A percentile compares a stretch with the other conserved stretches of the same genome.
phyloP scores from a whole-genome alignment of 176 grass and related monocot genomes.

The Calamus simplicifolius region DNA sequence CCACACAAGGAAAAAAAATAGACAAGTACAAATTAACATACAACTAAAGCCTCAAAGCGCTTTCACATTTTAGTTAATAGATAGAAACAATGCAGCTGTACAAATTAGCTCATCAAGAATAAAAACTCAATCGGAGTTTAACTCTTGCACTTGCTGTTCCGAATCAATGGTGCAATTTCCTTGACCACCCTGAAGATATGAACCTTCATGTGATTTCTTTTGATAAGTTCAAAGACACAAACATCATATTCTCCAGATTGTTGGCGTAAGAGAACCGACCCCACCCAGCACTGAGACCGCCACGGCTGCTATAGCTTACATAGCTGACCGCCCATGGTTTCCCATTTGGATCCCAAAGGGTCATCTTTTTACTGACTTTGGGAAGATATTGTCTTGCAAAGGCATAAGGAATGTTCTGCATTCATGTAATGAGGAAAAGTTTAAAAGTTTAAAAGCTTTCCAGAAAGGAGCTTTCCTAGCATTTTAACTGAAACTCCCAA shows the following conservation, averaged over 20 bases:
- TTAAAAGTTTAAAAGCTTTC: no score
- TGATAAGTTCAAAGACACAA: slow-evolving; percentile 69
- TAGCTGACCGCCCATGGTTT: slow-evolving; percentile 65
- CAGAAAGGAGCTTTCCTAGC: no score
- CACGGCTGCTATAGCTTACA: slow-evolving; percentile 31
- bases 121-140: no score
- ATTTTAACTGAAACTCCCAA: no score
- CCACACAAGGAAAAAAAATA: no score
- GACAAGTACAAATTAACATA: no score
- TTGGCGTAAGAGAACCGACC: slow-evolving; percentile 53
- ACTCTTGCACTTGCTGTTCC: not conserved
- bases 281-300: slow-evolving; percentile 69
- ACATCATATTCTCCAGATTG: slow-evolving; percentile 76
- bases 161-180: slow-evolving; percentile 38
- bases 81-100: no score
- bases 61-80: no score
- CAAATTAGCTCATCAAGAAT: no score
- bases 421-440: not conserved
- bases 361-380: slow-evolving; percentile 33
- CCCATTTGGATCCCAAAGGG: slow-evolving; percentile 64
- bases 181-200: slow-evolving; percentile 78
- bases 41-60: no score
- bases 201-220: slow-evolving; percentile 64
- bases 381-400: slow-evolving; percentile 52
- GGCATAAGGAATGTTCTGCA: slow-evolving; percentile 48